Conservation (phyloP, 257 asterid genomes). For the Thymus mandschuricus region DNA sequence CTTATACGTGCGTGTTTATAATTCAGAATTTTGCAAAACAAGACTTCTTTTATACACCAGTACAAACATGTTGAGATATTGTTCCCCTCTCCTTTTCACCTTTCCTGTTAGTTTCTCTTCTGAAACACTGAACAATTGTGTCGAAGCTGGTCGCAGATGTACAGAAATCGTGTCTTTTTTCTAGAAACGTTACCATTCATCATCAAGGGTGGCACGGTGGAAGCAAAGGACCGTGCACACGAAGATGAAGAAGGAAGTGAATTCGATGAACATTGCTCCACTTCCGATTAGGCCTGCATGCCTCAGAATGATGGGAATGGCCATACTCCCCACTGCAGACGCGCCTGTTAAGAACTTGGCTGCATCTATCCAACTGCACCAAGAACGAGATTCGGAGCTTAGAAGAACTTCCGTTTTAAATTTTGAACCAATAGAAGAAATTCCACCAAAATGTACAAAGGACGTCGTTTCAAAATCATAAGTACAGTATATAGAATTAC, state of each 20-base stretch:
- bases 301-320: slow-evolving; percentile 88
- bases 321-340: slow-evolving; percentile 93
- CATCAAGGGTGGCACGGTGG: slow-evolving; percentile 92
- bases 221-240: slow-evolving; percentile 90
- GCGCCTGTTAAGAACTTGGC: slow-evolving; percentile 98
- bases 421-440: background rate
- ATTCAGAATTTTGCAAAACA: no score
- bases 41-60: no score
- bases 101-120: slow-evolving; percentile 19
- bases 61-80: background rate
- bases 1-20: no score
- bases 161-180: background rate
- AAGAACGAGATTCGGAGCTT: background rate
- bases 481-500: slow-evolving; percentile 34
- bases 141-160: slow-evolving; percentile 18
- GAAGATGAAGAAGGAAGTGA: slow-evolving; percentile 88
- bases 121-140: background rate
- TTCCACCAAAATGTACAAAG: background rate
- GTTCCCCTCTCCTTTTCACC: slow-evolving; percentile 1
- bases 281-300: slow-evolving; percentile 83
- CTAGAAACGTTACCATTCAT: slow-evolving; percentile 68
- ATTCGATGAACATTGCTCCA: slow-evolving; percentile 95
- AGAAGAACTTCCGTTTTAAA: background rate
- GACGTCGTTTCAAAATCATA: background rate
- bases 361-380: slow-evolving; percentile 83